Evolutionary conservation across 768 basidiomycete species (phyloP).

Genomic region (Holtermanniella nyarrowii): DNA sequence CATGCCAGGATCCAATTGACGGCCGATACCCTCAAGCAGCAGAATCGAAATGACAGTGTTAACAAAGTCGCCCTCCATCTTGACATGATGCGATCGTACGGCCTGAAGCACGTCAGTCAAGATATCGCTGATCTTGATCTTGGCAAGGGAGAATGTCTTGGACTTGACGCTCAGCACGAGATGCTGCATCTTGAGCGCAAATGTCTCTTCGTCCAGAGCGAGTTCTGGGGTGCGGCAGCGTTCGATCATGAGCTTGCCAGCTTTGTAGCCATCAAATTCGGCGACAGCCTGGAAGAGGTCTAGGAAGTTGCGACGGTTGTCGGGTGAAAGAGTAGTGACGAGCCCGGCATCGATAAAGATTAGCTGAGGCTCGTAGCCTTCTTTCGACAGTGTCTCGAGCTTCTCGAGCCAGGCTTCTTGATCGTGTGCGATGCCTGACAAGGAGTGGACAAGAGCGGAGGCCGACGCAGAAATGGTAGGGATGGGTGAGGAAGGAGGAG

Average conservation of each 20-base stretch:
- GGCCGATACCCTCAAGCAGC: conserved; percentile 87
- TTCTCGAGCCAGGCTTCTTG: conserved; percentile 58
- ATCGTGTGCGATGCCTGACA: conserved; percentile 53
- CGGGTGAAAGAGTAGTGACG: conserved; percentile 70
- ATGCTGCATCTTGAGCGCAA: conserved; percentile 96
- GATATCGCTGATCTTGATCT: conserved; percentile 91
- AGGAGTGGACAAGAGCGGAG: conserved; percentile 54
- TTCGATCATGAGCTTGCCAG: conserved; percentile 91
- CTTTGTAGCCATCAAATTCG: conserved; percentile 91
- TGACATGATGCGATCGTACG: conserved; percentile 86
- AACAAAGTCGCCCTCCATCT: conserved; percentile 96
- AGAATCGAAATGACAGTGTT: conserved; percentile 94
- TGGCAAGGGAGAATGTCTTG: conserved; percentile 93
- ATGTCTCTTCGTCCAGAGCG: conserved; percentile 83
- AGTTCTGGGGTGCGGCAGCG: conserved; percentile 84
- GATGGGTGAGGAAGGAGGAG: conserved; percentile 1
- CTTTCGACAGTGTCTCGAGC: conserved; percentile 51
- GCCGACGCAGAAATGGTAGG: conserved; percentile 14
- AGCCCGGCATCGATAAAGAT: conserved; percentile 95
- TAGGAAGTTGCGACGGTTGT: conserved; percentile 84
- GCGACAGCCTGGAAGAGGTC: conserved; percentile 94
- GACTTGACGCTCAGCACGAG: conserved; percentile 85
- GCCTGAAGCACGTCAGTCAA: conserved; percentile 75
- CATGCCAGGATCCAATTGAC: conserved; percentile 79
- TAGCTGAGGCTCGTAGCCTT: conserved; percentile 84